A percentile compares a stretch with the other conserved stretches of the same genome.
Evolutionary conservation across 306 rosid species (phyloP).

Genomic region (Prunus davidiana): DNA sequence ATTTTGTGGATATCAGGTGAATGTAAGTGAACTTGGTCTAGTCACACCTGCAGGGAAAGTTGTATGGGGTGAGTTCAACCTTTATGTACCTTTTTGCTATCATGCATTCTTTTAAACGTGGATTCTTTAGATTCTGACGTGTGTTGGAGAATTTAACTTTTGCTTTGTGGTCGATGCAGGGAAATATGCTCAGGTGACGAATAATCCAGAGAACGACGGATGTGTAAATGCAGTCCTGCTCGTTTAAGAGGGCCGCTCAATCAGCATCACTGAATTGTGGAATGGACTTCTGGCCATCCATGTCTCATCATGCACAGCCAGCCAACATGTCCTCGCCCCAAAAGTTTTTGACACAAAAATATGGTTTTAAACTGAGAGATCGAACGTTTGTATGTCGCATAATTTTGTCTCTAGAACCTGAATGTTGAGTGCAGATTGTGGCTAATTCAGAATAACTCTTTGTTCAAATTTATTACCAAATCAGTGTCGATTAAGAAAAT

Average conservation of each 20-base stretch:
- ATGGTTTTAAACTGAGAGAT: background rate
- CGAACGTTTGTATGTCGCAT: background rate
- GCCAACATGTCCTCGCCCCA: background rate
- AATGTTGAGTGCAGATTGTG: background rate
- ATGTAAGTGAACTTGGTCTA: slow-evolving; percentile 90
- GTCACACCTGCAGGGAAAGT: slow-evolving; percentile 97
- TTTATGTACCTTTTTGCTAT: background rate
- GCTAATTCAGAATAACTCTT: background rate
- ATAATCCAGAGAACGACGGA: slow-evolving; percentile 92
- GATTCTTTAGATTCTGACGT: background rate
- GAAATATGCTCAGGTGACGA: slow-evolving; percentile 93
- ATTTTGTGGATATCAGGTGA: slow-evolving; percentile 56
- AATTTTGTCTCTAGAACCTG: background rate
- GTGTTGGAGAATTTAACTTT: background rate
- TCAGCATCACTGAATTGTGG: background rate
- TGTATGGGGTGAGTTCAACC: slow-evolving; percentile 77
- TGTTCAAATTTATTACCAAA: background rate
- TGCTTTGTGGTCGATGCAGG: slow-evolving; percentile 44
- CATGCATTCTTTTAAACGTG: background rate
- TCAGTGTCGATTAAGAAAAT: background rate
- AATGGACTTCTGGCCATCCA: background rate
- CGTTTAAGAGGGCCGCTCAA: slow-evolving; percentile 37
- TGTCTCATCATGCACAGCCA: too few species aligned
- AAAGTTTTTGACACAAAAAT: background rate
- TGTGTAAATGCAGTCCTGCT: slow-evolving; percentile 88